Base-by-base conservation (phyloP, 2,329 filamentous ascomycete genomes). In the Penicillium fuscoglaucum region DNA sequence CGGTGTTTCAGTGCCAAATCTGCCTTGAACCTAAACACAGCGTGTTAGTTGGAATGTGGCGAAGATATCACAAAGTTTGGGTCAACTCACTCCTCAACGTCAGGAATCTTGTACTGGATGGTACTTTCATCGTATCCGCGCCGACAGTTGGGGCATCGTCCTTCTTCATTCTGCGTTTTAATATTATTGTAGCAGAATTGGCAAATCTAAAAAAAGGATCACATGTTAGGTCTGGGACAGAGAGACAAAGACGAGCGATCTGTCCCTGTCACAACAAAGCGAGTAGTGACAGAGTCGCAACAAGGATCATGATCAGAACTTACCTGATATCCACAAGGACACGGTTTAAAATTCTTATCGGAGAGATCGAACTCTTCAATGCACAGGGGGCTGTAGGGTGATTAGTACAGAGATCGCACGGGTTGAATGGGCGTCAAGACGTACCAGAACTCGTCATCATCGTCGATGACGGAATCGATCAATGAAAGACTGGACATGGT, bases 171-270 rank as follows among this genome's bases (percentile, higher is more conserved):
- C 70, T 97, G 97, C 69, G 90, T 96, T 79, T 96, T 96, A 75
- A 99, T 96, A 75, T 98, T 99, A 79, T 99, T 97, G 82, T 93
- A 99, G 80, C 95, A 99, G 79, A 99, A 99, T 82, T 99, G 96
- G 78, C 95, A 99, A 75, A 99, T 93, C 93, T 97, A 70, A 37
- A 48, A 63, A 63, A 63, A 51, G 48, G 6, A 28, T 54, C 24
- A 48, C 19, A 46, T 37, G 52, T 68, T 43, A 66, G 59, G 19
- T n/a, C 19, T 48, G 33, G 15, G 3, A 33, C 17, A 19, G 9
- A 8, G 21, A 35, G 19, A 19, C 13, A 43, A 29, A 33, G 28
- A 29, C 19, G 21, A 47, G n/a, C 3, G 10, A 33, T 26, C 24
- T 26, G 29, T 24, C 35, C 15, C n/a, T 17, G 21, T 19, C 15